phyloP scores from a whole-genome alignment of 371 early-diverging fungal genomes.

The Rhizomucor pusillus region DNA sequence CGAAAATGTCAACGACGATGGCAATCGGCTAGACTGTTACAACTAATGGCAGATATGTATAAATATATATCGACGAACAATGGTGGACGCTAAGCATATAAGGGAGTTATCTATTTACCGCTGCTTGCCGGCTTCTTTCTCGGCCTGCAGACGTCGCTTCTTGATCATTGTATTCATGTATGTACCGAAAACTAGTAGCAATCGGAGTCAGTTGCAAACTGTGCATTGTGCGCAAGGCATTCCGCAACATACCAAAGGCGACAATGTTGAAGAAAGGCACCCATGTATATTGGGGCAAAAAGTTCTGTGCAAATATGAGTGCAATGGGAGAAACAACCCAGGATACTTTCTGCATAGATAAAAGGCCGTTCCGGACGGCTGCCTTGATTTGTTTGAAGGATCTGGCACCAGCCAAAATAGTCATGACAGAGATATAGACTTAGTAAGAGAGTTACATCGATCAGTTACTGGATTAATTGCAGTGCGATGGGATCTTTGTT shows the following conservation, averaged over 20 bases:
- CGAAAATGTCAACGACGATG: slow-evolving; percentile 7
- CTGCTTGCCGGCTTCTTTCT: slow-evolving; percentile 27
- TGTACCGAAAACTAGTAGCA: slow-evolving; percentile 61
- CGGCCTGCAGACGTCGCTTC: slow-evolving; percentile 50
- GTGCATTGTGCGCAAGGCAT: neutral
- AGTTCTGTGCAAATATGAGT: slow-evolving; percentile 76
- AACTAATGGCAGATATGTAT: neutral
- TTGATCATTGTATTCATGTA: slow-evolving; percentile 80
- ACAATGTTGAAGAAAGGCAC: slow-evolving; percentile 89
- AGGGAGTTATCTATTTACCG: neutral
- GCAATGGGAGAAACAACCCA: slow-evolving; percentile 79
- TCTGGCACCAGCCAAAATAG: slow-evolving; percentile 74
- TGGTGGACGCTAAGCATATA: neutral
- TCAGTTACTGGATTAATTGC: neutral
- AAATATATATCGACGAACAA: neutral
- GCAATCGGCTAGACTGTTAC: slow-evolving; percentile 11
- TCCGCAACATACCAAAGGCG: slow-evolving; percentile 59
- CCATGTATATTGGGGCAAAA: slow-evolving; percentile 75
- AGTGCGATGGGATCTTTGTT: slow-evolving; percentile 7
- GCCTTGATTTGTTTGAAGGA: slow-evolving; percentile 46
- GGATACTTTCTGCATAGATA: slow-evolving; percentile 78
- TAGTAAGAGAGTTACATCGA: slow-evolving; percentile 1
- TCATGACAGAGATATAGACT: slow-evolving; percentile 84
- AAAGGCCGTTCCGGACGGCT: slow-evolving; percentile 58
- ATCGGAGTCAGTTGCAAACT: slow-evolving; percentile 6